phyloP scores from a whole-genome alignment of 441 rosid genomes.

The Bruguiera hainesii region DNA sequence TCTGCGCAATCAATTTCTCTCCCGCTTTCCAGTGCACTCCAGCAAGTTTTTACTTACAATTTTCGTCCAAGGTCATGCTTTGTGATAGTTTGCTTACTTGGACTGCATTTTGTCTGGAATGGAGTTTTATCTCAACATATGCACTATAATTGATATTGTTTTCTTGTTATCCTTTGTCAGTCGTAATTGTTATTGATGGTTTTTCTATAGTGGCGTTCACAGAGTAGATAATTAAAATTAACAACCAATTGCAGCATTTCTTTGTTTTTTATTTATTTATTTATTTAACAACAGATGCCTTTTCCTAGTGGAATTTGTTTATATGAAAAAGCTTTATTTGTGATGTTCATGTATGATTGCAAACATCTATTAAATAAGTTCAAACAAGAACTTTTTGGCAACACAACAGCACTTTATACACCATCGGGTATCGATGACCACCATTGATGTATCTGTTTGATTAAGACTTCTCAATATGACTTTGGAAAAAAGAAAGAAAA shows the following conservation, averaged over 20 bases:
- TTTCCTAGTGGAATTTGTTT: conserved; percentile 18
- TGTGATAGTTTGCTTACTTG: too few relatives aligned
- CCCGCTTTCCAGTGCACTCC: too few relatives aligned
- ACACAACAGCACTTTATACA: conserved; percentile 30
- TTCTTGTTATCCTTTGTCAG: too few relatives aligned
- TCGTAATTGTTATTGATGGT: too few relatives aligned
- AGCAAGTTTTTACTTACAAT: too few relatives aligned
- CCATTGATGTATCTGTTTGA: conserved; percentile 32
- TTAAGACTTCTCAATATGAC: conserved; percentile 24
- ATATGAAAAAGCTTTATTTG: conserved; percentile 18
- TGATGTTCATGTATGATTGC: conserved; percentile 25
- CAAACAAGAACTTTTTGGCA: conserved; percentile 39
- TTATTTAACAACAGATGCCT: neutral
- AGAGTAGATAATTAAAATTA: too few relatives aligned
- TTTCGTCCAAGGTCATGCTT: too few relatives aligned
- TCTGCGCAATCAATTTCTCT: too few relatives aligned
- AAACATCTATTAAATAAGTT: conserved; percentile 29
- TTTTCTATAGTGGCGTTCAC: too few relatives aligned
- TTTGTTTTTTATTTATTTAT: neutral
- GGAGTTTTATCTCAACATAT: too few relatives aligned
- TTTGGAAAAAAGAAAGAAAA: neutral
- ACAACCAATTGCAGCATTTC: neutral
- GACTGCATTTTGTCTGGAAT: too few relatives aligned
- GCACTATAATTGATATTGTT: too few relatives aligned
- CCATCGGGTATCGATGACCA: conserved; percentile 33